phyloP scores from a whole-genome alignment of 371 early-diverging fungal species.

The Smittium mucronatum region DNA sequence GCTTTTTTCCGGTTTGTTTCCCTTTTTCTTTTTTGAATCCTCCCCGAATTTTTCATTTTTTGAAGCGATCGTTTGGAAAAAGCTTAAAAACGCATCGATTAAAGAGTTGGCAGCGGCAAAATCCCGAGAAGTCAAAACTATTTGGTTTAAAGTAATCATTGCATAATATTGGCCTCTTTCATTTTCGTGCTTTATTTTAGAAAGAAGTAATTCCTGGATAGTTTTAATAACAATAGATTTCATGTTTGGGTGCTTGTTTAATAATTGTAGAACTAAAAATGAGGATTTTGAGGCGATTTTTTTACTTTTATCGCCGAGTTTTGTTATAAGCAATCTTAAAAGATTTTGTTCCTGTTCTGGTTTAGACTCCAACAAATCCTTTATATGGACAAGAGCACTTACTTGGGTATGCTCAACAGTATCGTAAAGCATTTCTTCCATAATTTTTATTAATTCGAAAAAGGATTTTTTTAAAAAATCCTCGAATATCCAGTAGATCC shows the following conservation, averaged over 20 bases:
- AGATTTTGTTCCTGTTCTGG: conserved; percentile 94
- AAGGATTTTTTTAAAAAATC: conserved; percentile 79
- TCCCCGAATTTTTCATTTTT: conserved; percentile 24
- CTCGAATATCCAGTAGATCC: conserved; percentile 84
- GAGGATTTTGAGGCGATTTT: conserved; percentile 76
- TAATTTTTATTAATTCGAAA: conserved; percentile 67
- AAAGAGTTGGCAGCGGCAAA: conserved; percentile 63
- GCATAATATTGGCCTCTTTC: conserved; percentile 77
- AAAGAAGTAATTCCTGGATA: conserved; percentile 69
- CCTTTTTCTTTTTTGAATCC: conserved; percentile 33
- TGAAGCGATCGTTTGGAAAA: conserved; percentile 66
- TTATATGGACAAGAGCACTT: conserved; percentile 56
- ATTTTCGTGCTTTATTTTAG: conserved; percentile 43
- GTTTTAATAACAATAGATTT: conserved; percentile 72
- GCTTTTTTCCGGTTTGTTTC: conserved; percentile 33
- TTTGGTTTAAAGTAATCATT: conserved; percentile 79
- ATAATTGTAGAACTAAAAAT: conserved; percentile 54
- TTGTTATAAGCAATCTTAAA: conserved; percentile 80
- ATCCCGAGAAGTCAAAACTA: conserved; percentile 60
- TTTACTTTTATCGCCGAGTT: conserved; percentile 83
- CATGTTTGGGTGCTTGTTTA: conserved; percentile 75
- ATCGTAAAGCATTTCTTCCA: conserved; percentile 80
- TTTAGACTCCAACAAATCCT: conserved; percentile 63
- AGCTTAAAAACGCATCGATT: conserved; percentile 76
- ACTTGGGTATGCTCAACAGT: conserved; percentile 66